Evolutionary conservation across 345 rosid genomes (phyloP).

Genomic region (Xanthoceras sorbifolium): DNA sequence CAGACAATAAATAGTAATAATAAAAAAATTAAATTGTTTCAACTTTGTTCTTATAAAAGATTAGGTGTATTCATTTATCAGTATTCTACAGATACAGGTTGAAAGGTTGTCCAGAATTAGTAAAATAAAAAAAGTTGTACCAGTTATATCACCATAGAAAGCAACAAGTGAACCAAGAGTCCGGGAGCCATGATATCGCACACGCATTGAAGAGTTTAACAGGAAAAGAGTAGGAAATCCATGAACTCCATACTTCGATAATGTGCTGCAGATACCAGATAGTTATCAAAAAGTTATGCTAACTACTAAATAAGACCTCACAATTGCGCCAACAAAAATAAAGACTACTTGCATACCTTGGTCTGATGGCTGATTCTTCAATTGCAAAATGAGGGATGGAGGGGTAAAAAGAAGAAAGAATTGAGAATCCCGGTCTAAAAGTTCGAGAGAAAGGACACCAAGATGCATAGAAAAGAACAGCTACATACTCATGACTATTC

Average conservation of each 20-base stretch:
- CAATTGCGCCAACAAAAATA: background rate
- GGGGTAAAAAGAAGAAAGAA: slow-evolving; percentile 66
- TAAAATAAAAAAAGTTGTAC: slow-evolving; percentile 38
- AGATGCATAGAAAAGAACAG: slow-evolving; percentile 88
- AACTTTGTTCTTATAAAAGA: background rate
- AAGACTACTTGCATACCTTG: slow-evolving; percentile 58
- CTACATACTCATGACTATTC: slow-evolving; percentile 59
- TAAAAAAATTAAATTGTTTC: background rate
- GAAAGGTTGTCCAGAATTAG: background rate
- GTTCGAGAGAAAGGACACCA: slow-evolving; percentile 94
- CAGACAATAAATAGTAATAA: background rate
- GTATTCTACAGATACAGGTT: background rate
- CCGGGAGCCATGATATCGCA: slow-evolving; percentile 68
- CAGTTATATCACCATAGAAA: slow-evolving; percentile 70
- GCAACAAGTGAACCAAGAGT: slow-evolving; percentile 68
- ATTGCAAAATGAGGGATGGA: slow-evolving; percentile 74
- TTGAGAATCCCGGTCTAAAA: slow-evolving; percentile 69
- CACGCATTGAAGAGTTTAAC: slow-evolving; percentile 74
- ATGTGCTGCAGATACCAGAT: slow-evolving; percentile 71
- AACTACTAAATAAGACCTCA: slow-evolving; percentile 9
- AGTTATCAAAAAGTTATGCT: slow-evolving; percentile 13
- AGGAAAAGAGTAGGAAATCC: slow-evolving; percentile 89
- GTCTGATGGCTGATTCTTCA: slow-evolving; percentile 80
- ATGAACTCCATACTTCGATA: slow-evolving; percentile 94
- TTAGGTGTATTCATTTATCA: background rate